These are phyloP conservation scores for Neocatenulostroma microsporum DNA, from an alignment of 2,329 filamentous ascomycete genomes.

Conservation along the genomic window DNA sequence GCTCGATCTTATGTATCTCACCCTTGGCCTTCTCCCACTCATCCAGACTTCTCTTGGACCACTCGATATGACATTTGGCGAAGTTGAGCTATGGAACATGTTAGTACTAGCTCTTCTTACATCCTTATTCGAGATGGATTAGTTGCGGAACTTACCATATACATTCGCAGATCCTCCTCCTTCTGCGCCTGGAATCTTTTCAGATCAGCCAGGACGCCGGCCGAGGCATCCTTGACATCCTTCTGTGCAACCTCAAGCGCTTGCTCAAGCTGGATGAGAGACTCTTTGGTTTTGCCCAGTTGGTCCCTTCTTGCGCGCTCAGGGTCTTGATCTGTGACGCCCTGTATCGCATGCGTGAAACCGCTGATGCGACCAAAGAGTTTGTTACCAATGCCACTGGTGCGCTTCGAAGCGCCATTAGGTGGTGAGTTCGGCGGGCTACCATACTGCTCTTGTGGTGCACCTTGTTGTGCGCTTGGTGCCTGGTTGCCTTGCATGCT, in stretches of 20 bases:
- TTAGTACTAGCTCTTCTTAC: background rate
- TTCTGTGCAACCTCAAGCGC: conserved; percentile 79
- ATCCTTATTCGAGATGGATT: no score
- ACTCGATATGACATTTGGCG: conserved; percentile 85
- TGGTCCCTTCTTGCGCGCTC: conserved; percentile 86
- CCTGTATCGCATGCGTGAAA: conserved; percentile 90
- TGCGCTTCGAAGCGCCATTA: conserved; percentile 51
- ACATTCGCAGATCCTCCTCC: conserved; percentile 83
- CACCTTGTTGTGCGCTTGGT: conserved; percentile 59
- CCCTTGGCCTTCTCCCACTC: conserved; percentile 86
- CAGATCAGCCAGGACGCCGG: conserved; percentile 79
- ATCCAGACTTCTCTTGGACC: conserved; percentile 84
- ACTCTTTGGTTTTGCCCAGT: conserved; percentile 92
- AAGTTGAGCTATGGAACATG: conserved; percentile 64
- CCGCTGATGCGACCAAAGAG: conserved; percentile 92
- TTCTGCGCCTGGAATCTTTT: conserved; percentile 93
- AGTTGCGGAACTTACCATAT: conserved; percentile 66
- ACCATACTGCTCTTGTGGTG: conserved; percentile 41
- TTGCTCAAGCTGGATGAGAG: conserved; percentile 77
- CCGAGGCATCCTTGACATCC: conserved; percentile 88
- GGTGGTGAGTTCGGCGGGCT: conserved; percentile 21
- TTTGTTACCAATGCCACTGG: conserved; percentile 81
- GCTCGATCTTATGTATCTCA: conserved; percentile 83
- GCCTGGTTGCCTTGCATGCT: conserved; percentile 50
- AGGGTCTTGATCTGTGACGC: conserved; percentile 91